phyloP scores from a whole-genome alignment of 2,329 filamentous ascomycete species.

The Ophiostoma ulmi region DNA sequence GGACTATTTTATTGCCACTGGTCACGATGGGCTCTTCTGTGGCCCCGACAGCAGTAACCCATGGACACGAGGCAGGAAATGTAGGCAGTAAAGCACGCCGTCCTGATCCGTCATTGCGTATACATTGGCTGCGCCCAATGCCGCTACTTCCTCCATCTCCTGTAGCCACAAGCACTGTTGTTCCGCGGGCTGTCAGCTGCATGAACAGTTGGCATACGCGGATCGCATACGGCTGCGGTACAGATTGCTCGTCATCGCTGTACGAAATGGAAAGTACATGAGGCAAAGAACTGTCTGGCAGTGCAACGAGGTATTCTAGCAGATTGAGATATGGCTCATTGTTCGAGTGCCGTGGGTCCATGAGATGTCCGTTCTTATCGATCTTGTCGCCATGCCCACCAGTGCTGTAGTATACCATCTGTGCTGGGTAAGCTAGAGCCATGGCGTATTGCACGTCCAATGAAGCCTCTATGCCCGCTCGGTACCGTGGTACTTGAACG shows the following conservation, averaged over 20 bases:
- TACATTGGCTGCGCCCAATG: conserved; percentile 47
- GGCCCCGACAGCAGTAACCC: conserved; percentile 61
- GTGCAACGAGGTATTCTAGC: conserved; percentile 46
- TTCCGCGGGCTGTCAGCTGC: conserved; percentile 49
- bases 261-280: conserved; percentile 56
- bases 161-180: conserved; percentile 46
- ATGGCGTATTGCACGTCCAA: conserved; percentile 48
- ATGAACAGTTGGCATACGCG: conserved; percentile 51
- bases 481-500: conserved; percentile 33
- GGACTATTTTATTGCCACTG: conserved; percentile 19
- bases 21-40: conserved; percentile 34
- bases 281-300: conserved; percentile 44
- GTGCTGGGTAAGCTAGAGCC: conserved; percentile 42
- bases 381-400: conserved; percentile 43
- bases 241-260: conserved; percentile 53
- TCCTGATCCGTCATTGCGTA: conserved; percentile 54
- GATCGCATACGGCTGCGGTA: conserved; percentile 48
- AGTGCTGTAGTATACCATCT: conserved; percentile 43
- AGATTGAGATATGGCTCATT: conserved; percentile 57
- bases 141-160: conserved; percentile 49
- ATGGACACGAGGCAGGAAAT: conserved; percentile 65
- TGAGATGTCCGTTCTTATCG: conserved; percentile 34
- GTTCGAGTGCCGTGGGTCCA: conserved; percentile 30
- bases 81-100: conserved; percentile 52
- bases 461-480: conserved; percentile 43